A percentile compares a stretch with the other conserved stretches of the same genome.
phyloP scores from a whole-genome alignment of 441 rosid species.

The Populus hybrid region DNA sequence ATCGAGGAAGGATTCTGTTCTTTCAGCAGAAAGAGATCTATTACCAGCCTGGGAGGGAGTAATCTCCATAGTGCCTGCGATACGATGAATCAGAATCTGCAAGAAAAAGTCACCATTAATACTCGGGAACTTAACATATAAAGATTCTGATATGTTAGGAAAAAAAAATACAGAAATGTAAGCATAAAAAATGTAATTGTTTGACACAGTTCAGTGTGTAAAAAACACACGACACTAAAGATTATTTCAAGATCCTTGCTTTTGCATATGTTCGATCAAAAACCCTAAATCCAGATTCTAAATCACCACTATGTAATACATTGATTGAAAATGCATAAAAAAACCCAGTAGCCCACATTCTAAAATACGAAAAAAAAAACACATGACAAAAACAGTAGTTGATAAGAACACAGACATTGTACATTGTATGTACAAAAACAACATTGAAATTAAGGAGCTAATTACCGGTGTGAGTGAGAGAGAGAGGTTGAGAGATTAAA shows the following conservation, averaged over 20 bases:
- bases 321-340: no score
- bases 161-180: background rate
- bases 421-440: no score
- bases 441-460: no score
- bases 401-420: background rate
- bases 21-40: background rate
- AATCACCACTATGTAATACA: no score
- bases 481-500: no score
- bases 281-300: no score
- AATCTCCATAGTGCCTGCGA: constrained; percentile 8
- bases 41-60: constrained; percentile 1
- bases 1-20: background rate
- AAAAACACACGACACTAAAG: no score
- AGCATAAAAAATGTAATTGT: background rate
- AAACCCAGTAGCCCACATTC: no score
- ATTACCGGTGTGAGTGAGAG: no score
- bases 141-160: background rate
- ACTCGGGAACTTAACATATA: background rate
- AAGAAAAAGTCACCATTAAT: constrained; percentile 2
- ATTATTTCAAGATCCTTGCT: no score
- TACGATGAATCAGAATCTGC: constrained; percentile 7
- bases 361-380: background rate
- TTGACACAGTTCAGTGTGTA: no score
- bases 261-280: no score
- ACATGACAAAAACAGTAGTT: background rate